phyloP scores from a whole-genome alignment of 2,329 filamentous ascomycete genomes.

The Drechslerella coelobrocha region DNA sequence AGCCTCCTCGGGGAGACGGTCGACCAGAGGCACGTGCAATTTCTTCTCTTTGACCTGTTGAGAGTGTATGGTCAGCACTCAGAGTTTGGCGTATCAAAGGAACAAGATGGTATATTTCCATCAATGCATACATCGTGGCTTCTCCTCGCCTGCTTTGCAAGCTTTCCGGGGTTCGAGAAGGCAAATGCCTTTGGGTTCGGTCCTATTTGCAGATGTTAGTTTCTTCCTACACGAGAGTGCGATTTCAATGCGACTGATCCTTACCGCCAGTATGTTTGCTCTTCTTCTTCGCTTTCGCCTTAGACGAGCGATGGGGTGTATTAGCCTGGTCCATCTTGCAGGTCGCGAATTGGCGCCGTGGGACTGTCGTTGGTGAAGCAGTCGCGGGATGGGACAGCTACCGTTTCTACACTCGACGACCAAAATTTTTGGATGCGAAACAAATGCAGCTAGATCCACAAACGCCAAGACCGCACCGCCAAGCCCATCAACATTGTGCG shows the following conservation, averaged over 20 bases:
- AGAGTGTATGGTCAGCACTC: slow-evolving; percentile 24
- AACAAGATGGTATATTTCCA: slow-evolving; percentile 50
- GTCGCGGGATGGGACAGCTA: slow-evolving; percentile 17
- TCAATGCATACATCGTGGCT: slow-evolving; percentile 68
- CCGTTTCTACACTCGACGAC: slow-evolving; percentile 6
- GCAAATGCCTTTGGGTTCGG: slow-evolving; percentile 90
- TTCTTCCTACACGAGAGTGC: not conserved
- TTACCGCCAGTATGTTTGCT: slow-evolving; percentile 65
- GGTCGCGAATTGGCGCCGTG: slow-evolving; percentile 1
- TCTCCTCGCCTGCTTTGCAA: slow-evolving; percentile 75
- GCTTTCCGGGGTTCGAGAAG: slow-evolving; percentile 78
- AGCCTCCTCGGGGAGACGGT: slow-evolving; percentile 92
- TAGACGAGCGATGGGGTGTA: slow-evolving; percentile 39
- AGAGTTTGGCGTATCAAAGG: slow-evolving; percentile 50
- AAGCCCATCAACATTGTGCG: not conserved
- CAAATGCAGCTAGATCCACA: not conserved
- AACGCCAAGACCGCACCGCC: not conserved
- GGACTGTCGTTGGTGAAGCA: not conserved
- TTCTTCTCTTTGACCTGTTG: slow-evolving; percentile 88
- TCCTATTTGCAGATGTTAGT: slow-evolving; percentile 61
- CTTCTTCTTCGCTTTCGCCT: slow-evolving; percentile 39
- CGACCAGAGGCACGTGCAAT: slow-evolving; percentile 93
- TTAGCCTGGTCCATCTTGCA: slow-evolving; percentile 47
- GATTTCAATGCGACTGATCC: slow-evolving; percentile 42
- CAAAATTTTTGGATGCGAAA: not conserved